A percentile compares a stretch with the other conserved stretches of the same genome.
phyloP scores from a whole-genome alignment of 1,284 basidiomycete species.

The Gymnopus androsaceus region DNA sequence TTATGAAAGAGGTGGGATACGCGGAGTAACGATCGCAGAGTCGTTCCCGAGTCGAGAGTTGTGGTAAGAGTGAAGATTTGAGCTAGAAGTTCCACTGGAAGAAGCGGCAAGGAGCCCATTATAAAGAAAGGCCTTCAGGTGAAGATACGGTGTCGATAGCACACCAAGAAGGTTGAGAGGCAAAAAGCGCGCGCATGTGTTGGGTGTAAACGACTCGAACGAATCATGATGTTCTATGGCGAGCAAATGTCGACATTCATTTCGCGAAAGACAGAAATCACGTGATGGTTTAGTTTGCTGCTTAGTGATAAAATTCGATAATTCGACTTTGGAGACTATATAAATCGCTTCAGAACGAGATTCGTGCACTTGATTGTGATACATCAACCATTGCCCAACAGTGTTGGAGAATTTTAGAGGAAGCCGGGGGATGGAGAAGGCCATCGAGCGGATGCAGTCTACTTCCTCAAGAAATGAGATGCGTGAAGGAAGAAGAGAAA shows the following conservation, averaged over 20 bases:
- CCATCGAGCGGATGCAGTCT: no score
- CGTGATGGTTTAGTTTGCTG: background rate
- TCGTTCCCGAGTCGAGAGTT: constrained; percentile 22
- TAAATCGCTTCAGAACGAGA: no score
- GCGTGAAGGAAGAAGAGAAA: no score
- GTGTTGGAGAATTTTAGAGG: no score
- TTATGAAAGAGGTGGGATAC: constrained; percentile 39
- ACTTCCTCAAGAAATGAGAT: no score
- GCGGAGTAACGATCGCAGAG: constrained; percentile 34
- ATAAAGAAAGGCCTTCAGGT: no score
- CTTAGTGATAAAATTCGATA: no score
- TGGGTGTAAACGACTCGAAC: background rate
- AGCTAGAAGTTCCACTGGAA: background rate
- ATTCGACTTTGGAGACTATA: no score
- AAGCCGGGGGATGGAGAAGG: no score
- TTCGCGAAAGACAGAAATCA: background rate
- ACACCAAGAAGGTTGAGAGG: background rate
- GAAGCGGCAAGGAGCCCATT: background rate
- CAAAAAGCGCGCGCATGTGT: background rate
- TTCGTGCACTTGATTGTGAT: no score
- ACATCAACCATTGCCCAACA: no score
- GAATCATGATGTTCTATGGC: constrained; percentile 2
- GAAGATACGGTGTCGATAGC: background rate
- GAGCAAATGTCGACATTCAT: constrained; percentile 7
- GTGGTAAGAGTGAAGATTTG: constrained; percentile 2